Conservation (phyloP, 148 eudicot genomes). For the Camellia lanceoleosa region DNA sequence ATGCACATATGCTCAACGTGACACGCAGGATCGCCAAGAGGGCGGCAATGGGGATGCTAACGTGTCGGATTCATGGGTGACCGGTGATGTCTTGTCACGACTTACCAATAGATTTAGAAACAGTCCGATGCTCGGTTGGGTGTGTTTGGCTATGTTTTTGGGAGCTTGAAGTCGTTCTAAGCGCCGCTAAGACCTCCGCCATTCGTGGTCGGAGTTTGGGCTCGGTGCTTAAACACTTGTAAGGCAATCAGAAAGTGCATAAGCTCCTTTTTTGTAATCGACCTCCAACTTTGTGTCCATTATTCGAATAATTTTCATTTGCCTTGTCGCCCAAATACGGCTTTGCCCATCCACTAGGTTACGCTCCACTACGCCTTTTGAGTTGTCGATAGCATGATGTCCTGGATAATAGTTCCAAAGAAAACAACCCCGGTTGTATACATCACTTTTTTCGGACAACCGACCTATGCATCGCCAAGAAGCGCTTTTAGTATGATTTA, state of each 20-base stretch:
- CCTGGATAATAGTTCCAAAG: constrained; percentile 67
- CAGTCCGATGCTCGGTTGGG: constrained; percentile 27
- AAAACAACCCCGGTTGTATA: constrained; percentile 76
- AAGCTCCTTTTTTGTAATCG: constrained; percentile 71
- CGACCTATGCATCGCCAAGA: constrained; percentile 48
- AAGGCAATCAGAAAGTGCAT: constrained; percentile 56
- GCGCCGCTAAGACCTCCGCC: constrained; percentile 61
- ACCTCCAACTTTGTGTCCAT: constrained; percentile 68
- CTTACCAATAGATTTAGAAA: constrained; percentile 26
- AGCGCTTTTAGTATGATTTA: neutral
- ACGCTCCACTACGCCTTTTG: constrained; percentile 42
- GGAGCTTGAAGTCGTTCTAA: constrained; percentile 65
- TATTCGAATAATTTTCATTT: constrained; percentile 55
- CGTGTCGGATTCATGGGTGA: constrained; percentile 41
- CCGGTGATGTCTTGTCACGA: constrained; percentile 39
- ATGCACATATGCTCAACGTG: constrained; percentile 23
- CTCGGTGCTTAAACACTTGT: constrained; percentile 47
- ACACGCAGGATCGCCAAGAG: constrained; percentile 37
- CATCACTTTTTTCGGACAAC: constrained; percentile 61
- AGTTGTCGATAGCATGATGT: constrained; percentile 60
- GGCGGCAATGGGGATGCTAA: constrained; percentile 57
- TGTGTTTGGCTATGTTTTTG: constrained; percentile 36
- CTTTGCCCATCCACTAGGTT: constrained; percentile 71
- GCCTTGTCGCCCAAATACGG: constrained; percentile 46
- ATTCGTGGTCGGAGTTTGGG: constrained; percentile 60